Evolutionary conservation across 2,329 filamentous ascomycete genomes (phyloP).

Genomic region (Aspergillus sergii): DNA sequence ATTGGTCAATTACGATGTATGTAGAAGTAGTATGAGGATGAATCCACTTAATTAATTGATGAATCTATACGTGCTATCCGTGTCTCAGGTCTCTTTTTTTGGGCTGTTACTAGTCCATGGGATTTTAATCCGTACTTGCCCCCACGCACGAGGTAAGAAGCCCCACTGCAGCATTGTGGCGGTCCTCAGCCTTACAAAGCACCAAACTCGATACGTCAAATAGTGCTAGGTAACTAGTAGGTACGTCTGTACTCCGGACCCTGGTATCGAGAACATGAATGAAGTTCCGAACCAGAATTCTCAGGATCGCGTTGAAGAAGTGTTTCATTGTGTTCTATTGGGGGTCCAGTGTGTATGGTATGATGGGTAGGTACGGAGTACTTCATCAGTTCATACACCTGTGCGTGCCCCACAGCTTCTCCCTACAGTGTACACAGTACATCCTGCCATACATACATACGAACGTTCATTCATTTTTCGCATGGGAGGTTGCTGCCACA

Average conservation of each 20-base stretch:
- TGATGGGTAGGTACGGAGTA: too few relatives aligned
- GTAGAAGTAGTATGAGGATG: conserved; percentile 8
- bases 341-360: not conserved
- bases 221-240: not conserved
- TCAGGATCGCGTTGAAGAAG: not conserved
- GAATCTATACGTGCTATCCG: not conserved
- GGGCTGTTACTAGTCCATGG: not conserved
- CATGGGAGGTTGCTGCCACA: too few relatives aligned
- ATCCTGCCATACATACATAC: too few relatives aligned
- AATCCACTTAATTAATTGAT: conserved; percentile 15
- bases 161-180: not conserved
- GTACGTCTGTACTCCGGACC: not conserved
- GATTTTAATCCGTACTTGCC: not conserved
- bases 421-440: too few relatives aligned
- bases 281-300: not conserved
- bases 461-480: too few relatives aligned
- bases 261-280: not conserved
- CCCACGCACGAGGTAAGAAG: not conserved
- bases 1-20: conserved; percentile 13
- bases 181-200: not conserved
- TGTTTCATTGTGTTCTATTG: not conserved
- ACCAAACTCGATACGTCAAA: not conserved
- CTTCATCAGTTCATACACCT: too few relatives aligned
- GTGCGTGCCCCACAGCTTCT: too few relatives aligned
- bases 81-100: not conserved